Conservation (phyloP, 164 flowering plant genomes). For the Cinnamomum chago region DNA sequence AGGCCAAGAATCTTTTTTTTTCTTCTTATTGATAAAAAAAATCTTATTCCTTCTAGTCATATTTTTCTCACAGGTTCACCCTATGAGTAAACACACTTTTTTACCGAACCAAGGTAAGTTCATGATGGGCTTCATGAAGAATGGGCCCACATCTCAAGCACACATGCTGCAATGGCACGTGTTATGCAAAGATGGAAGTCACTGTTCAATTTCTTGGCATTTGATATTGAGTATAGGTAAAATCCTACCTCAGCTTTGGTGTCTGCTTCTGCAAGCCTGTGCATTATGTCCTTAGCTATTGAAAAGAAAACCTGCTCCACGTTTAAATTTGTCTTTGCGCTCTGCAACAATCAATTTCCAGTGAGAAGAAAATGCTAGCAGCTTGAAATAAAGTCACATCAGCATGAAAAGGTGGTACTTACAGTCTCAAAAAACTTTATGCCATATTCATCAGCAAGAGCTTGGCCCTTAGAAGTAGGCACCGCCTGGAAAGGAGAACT, state of each 20-base stretch:
- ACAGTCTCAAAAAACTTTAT: conserved; percentile 92
- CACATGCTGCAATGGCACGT: neutral
- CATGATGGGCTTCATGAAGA: neutral
- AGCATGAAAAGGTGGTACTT: conserved; percentile 20
- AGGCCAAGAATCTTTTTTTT: too few relatives aligned
- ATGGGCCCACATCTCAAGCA: neutral
- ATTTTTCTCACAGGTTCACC: too few relatives aligned
- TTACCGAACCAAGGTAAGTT: too few relatives aligned
- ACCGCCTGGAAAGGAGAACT: conserved; percentile 48
- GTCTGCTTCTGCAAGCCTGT: conserved; percentile 75
- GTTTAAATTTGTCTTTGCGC: conserved; percentile 84
- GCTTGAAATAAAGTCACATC: neutral
- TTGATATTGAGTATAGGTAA: neutral
- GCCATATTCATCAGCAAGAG: conserved; percentile 90
- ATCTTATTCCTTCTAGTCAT: too few relatives aligned
- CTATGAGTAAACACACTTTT: too few relatives aligned
- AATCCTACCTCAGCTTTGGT: conserved; percentile 49
- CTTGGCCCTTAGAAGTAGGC: conserved; percentile 85
- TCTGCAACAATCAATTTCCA: conserved; percentile 32
- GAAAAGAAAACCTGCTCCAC: conserved; percentile 90
- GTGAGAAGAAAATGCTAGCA: neutral
- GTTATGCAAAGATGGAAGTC: neutral
- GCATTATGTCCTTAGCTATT: conserved; percentile 75
- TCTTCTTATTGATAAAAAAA: too few relatives aligned
- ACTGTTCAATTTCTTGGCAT: neutral